Conservation (phyloP, 495 filamentous ascomycete genomes). For the Aspergillus ellipticus region DNA sequence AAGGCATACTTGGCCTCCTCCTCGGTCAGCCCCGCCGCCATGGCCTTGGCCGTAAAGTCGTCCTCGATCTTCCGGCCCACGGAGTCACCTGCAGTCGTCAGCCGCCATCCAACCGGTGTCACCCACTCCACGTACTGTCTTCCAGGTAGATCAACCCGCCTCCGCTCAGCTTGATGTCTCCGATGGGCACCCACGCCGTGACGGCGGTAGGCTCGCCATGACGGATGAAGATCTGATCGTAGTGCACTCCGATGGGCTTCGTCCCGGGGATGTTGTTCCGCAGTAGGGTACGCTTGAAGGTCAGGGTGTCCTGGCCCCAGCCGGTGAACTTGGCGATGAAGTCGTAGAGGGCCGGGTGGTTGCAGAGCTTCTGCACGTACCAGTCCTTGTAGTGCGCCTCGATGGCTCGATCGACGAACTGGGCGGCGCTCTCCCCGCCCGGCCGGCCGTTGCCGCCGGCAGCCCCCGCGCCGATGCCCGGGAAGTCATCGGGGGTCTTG, state of each 20-base stretch:
- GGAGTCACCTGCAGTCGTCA: constrained; percentile 23
- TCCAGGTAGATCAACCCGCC: constrained; percentile 63
- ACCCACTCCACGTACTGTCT: constrained; percentile 28
- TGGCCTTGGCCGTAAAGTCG: constrained; percentile 45
- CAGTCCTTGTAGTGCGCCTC: constrained; percentile 54
- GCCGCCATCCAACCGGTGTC: neutral
- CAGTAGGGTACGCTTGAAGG: constrained; percentile 45
- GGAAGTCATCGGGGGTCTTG: constrained; percentile 46
- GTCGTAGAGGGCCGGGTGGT: constrained; percentile 47
- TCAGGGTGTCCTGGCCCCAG: constrained; percentile 52
- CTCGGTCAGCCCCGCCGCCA: constrained; percentile 40
- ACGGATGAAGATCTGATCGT: constrained; percentile 64
- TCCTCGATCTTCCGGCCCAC: constrained; percentile 47
- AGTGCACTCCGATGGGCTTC: constrained; percentile 60
- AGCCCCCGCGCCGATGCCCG: constrained; percentile 56
- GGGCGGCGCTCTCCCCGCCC: constrained; percentile 36
- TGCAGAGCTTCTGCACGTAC: constrained; percentile 55
- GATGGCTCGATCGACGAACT: constrained; percentile 53
- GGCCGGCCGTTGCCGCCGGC: constrained; percentile 47
- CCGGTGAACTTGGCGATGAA: constrained; percentile 52
- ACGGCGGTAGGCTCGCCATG: constrained; percentile 53
- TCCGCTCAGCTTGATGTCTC: constrained; percentile 53
- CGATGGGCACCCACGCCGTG: constrained; percentile 65
- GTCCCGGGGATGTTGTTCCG: constrained; percentile 58
- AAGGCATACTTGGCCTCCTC: constrained; percentile 52